Percentiles rank a stretch among this genome's conserved stretches.
Evolutionary conservation across 352 stramenopile species (phyloP).

Genomic region (Phytophthora sp.): DNA sequence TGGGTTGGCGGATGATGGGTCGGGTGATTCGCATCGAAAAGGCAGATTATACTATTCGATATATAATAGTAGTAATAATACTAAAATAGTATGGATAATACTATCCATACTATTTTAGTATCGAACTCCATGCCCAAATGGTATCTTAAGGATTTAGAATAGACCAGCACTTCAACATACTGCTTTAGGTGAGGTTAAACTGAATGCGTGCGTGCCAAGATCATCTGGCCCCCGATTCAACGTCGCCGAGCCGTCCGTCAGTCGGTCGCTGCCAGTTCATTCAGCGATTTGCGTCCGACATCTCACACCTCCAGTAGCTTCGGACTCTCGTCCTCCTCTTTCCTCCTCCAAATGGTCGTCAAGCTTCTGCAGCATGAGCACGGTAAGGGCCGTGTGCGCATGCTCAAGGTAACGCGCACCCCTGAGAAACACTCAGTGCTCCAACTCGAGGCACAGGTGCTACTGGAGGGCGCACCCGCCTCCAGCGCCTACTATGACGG

Average conservation of each 20-base stretch:
- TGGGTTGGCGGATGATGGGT: no score
- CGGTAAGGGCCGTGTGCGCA: constrained; percentile 86
- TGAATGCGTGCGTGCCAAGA: constrained; percentile 24
- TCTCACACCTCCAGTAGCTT: constrained; percentile 19
- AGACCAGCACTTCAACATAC: constrained; percentile 11
- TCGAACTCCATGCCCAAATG: no score
- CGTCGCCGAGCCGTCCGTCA: no score
- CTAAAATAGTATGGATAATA: no score
- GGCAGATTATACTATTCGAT: no score
- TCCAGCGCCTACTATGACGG: constrained; percentile 82
- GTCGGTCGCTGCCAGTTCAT: constrained; percentile 25
- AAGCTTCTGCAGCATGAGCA: constrained; percentile 78
- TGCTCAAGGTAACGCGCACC: constrained; percentile 87
- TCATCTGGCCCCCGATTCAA: constrained; percentile 23
- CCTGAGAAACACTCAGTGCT: constrained; percentile 78
- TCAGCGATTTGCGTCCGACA: constrained; percentile 46
- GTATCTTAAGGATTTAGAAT: constrained; percentile 21
- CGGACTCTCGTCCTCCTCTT: background rate
- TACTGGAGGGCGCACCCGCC: constrained; percentile 80
- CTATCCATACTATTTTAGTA: no score
- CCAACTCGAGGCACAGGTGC: constrained; percentile 85
- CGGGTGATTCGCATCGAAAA: no score
- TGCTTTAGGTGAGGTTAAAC: constrained; percentile 5
- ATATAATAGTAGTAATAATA: no score
- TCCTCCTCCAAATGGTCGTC: constrained; percentile 56